phyloP scores from a whole-genome alignment of 2,329 filamentous ascomycete genomes.

The Hymenoscyphus repandus region DNA sequence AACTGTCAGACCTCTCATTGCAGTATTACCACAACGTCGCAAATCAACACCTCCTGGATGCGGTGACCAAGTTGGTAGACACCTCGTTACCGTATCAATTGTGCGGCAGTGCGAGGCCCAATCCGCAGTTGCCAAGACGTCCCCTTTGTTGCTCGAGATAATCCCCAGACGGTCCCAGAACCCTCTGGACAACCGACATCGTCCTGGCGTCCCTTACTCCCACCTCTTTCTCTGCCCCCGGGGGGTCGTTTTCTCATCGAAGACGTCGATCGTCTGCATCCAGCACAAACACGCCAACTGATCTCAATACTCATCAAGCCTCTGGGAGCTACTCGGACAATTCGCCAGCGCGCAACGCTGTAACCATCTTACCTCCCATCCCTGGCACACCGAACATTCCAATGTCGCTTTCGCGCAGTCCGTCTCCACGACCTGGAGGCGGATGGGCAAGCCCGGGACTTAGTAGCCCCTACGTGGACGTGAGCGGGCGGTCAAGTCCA shows the following conservation, averaged over 20 bases:
- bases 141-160: neutral
- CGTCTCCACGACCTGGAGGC: slow-evolving; percentile 76
- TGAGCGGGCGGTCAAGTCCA: slow-evolving; percentile 66
- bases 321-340: slow-evolving; percentile 13
- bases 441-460: slow-evolving; percentile 85
- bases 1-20: too few species aligned
- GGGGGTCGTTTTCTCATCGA: slow-evolving; percentile 25
- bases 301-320: slow-evolving; percentile 20
- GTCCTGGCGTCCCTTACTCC: slow-evolving; percentile 48
- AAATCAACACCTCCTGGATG: neutral
- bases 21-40: too few species aligned
- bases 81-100: too few species aligned
- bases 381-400: slow-evolving; percentile 47
- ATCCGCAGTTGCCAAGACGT: neutral
- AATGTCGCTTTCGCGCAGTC: slow-evolving; percentile 85
- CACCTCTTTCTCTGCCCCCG: slow-evolving; percentile 42
- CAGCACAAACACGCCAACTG: slow-evolving; percentile 18
- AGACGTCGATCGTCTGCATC: slow-evolving; percentile 34
- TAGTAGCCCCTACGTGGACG: slow-evolving; percentile 52
- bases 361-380: slow-evolving; percentile 26
- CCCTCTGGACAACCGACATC: slow-evolving; percentile 30
- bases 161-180: slow-evolving; percentile 24
- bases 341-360: slow-evolving; percentile 12
- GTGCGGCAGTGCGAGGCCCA: too few species aligned
- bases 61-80: too few species aligned